phyloP scores from a whole-genome alignment of 768 basidiomycete genomes.

The Boletellus emodensis region DNA sequence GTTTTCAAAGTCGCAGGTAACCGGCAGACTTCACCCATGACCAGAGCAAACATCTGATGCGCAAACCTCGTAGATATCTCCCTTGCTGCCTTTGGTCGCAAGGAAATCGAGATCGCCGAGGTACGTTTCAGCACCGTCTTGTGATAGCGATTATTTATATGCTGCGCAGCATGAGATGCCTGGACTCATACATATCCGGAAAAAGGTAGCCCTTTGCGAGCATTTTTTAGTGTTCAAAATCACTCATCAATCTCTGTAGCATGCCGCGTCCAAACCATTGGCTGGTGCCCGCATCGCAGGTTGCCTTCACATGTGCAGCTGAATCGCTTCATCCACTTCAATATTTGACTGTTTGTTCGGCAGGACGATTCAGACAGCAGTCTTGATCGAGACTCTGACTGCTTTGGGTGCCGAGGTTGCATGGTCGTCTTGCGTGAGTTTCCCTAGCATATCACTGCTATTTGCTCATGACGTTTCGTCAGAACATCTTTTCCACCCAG shows the following conservation, averaged over 20 bases:
- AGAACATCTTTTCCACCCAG: constrained; percentile 99
- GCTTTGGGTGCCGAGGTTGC: constrained; percentile 95
- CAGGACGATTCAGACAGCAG: constrained; percentile 98
- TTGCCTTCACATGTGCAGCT: constrained; percentile 88
- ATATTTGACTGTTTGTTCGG: constrained; percentile 4
- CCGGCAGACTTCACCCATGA: constrained; percentile 1
- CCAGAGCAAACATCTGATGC: neutral
- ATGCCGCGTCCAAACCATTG: constrained; percentile 77
- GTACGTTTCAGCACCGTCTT: constrained; percentile 40
- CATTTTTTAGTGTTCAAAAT: constrained; percentile 2
- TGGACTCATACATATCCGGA: constrained; percentile 88
- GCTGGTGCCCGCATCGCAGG: constrained; percentile 95
- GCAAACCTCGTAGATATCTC: constrained; percentile 62
- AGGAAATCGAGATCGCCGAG: constrained; percentile 99
- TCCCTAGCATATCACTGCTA: neutral
- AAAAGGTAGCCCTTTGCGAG: constrained; percentile 54
- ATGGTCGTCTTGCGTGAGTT: constrained; percentile 94
- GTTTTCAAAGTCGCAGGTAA: constrained; percentile 88
- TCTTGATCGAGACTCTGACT: constrained; percentile 96
- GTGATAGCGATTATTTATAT: constrained; percentile 11
- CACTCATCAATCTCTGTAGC: constrained; percentile 41
- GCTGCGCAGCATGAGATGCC: constrained; percentile 81
- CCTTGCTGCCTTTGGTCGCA: constrained; percentile 98
- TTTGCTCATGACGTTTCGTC: constrained; percentile 6
- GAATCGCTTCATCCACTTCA: neutral